A percentile compares a stretch with the other conserved stretches of the same genome.
Conservation (phyloP, 2,329 filamentous ascomycete genomes). For the Venturia oleaginea region DNA sequence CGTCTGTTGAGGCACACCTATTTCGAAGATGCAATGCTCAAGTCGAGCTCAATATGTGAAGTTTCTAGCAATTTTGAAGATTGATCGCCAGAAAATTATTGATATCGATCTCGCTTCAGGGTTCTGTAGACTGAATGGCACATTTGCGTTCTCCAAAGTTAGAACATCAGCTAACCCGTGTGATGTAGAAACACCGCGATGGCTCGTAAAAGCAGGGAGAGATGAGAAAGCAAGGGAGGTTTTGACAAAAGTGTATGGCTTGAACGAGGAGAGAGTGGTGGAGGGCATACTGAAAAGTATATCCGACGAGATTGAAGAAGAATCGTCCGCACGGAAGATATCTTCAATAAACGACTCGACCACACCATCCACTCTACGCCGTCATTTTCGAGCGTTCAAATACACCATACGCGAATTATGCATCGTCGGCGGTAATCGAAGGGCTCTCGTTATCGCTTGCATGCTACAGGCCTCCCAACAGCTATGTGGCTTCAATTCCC, state of each 20-base stretch:
- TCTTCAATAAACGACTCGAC: slow-evolving; percentile 14
- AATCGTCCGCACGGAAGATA: slow-evolving; percentile 38
- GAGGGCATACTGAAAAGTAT: slow-evolving; percentile 8
- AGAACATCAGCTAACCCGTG: neutral
- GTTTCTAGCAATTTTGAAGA: too few relatives aligned
- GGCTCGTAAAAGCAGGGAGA: slow-evolving; percentile 64
- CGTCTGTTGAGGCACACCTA: neutral
- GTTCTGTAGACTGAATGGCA: neutral
- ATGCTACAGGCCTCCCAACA: slow-evolving; percentile 82
- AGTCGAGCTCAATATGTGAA: neutral
- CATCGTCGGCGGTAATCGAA: slow-evolving; percentile 45
- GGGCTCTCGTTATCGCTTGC: slow-evolving; percentile 77
- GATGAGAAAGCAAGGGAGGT: slow-evolving; percentile 55
- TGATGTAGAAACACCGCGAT: slow-evolving; percentile 65
- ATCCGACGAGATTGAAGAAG: slow-evolving; percentile 34
- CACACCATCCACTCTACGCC: neutral
- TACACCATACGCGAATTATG: slow-evolving; percentile 45
- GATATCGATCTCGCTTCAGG: neutral
- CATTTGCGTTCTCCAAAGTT: neutral
- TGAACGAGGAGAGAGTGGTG: slow-evolving; percentile 32
- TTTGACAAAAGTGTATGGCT: slow-evolving; percentile 56
- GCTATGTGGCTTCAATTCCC: slow-evolving; percentile 53
- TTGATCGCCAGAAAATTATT: neutral
- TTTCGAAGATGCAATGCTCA: neutral
- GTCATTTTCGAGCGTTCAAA: slow-evolving; percentile 34